Base-by-base conservation (phyloP, 257 asterid genomes). In the Leonotis leonurus region DNA sequence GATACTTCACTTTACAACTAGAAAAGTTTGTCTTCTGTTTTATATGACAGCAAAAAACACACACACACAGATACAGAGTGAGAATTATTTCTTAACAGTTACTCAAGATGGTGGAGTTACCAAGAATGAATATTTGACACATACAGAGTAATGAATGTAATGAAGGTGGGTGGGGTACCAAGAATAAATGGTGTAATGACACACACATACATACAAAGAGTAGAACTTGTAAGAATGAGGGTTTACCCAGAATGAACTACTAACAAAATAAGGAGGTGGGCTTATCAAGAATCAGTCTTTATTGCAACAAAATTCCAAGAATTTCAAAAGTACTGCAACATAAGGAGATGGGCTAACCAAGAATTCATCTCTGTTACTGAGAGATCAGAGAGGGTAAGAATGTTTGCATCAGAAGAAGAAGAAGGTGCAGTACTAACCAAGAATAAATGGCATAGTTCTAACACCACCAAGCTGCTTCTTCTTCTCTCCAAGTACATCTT, bases 401-500 rank as follows among this genome's bases (percentile, higher is more conserved):
- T n/a, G n/a, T n/a, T n/a, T n/a, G n/a, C n/a, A n/a, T n/a, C n/a
- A n/a, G n/a, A n/a, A n/a, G n/a, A n/a, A n/a, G n/a, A 29, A 43
- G 25, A 27, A 41, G 14, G 14, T 7, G 29, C 17, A 4, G 63
- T n/a, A 22, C 76, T 63, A 22, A 82, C 95, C 93, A 58, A 87
- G 95, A 65, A 87, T 87, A 74, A 87, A 84, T 26, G 95, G 95
- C 94, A 87, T 82, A 45, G 95, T 82, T 75, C 74, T 79, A 62
- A 87, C 62, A 55, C 90, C 95, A 52, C 95, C 92, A 65, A 80
- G 87, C 71, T 71, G 68, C 67, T 51, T 70, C 61, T 22, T 55
- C 35, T 56, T 62, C 50, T 44, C 53, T 9, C 17, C 56, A 32
- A 0, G 36, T 51, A 62, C 61, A 17, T 70, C 55, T 14, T 55